Evolutionary conservation across 495 filamentous ascomycete genomes (phyloP).

Genomic region (Penicillium arizonense): DNA sequence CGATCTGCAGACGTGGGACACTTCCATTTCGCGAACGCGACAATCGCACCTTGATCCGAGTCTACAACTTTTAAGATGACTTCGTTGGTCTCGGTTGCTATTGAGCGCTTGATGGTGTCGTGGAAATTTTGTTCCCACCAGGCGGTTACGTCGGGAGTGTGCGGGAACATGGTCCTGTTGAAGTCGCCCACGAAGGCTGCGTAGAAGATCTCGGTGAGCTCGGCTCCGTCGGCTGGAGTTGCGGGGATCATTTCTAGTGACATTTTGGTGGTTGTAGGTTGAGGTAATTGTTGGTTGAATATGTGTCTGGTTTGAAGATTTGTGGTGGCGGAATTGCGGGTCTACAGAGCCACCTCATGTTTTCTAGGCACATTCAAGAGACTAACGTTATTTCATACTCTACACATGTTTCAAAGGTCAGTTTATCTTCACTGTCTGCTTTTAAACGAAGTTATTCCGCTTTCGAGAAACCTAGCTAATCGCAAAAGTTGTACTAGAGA

Average conservation of each 20-base stretch:
- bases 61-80: constrained; percentile 18
- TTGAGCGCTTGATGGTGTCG: neutral
- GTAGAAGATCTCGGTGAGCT: constrained; percentile 19
- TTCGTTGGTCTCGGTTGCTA: neutral
- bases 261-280: constrained; percentile 12
- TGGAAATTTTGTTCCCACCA: constrained; percentile 16
- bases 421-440: too few relatives aligned
- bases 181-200: constrained; percentile 20
- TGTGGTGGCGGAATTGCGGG: neutral
- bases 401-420: too few relatives aligned
- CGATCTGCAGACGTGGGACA: constrained; percentile 9
- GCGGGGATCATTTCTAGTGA: constrained; percentile 13
- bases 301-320: neutral
- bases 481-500: too few relatives aligned
- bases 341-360: too few relatives aligned
- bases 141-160: constrained; percentile 17
- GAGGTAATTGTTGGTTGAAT: too few relatives aligned
- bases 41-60: constrained; percentile 8
- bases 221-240: constrained; percentile 11
- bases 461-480: too few relatives aligned
- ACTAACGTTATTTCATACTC: too few relatives aligned
- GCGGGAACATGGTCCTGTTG: constrained; percentile 26
- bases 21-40: constrained; percentile 28
- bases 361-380: too few relatives aligned
- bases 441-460: too few relatives aligned